Base-by-base conservation (phyloP, 768 basidiomycete species). In the Collybiopsis luxurians region DNA sequence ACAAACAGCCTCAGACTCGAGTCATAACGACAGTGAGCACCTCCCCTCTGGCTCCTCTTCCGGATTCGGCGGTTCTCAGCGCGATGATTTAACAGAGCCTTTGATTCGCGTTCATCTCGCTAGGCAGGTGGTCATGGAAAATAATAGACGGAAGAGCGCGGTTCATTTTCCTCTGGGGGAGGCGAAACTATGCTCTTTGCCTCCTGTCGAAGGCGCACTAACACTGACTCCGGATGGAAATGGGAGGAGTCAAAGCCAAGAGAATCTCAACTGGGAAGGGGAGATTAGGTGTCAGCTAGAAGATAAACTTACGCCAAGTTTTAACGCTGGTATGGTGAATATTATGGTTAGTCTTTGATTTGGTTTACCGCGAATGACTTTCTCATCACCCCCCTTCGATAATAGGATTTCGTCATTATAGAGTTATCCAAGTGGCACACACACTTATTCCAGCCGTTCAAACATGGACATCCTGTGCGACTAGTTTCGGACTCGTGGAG, bases 221-320 rank as follows among this genome's bases (percentile, higher is more conserved):
- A 23, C 50, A 15, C 26, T 27, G 23, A 24, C 6, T 23, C 26
- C 3, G 26, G n/a, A 28, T 27, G 26, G 38, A 23, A 6, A 12
- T 40, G 27, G 28, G 17, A 38, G 23, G 49, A n/a, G 19, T 15
- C 36, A 15, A 23, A 26, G 31, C 9, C 28, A 55, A 9, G 43
- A 55, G 21, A 54, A 44, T 30, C n/a, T 46, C 28, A 39, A 36
- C 24, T 55, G 54, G 54, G 54, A 55, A 46, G 54, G 54, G 27
- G 31, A 38, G 26, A 17, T 55, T 26, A 4, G 45, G 13, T 55
- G 30, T 28, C 42, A 24, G 21, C 31, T 38, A 9, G 54, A 55
- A 36, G 45, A 24, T 19, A 47, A 27, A 23, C 30, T 55, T 13
- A 6, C 27, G 17, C 43, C 43, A 12, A 47, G 28, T 36, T 55